Evolutionary conservation across 2,329 filamentous ascomycete genomes (phyloP), one percentile per base, ranked within the genome.

Genomic region (Ceratocystis cacaofunesta): DNA sequence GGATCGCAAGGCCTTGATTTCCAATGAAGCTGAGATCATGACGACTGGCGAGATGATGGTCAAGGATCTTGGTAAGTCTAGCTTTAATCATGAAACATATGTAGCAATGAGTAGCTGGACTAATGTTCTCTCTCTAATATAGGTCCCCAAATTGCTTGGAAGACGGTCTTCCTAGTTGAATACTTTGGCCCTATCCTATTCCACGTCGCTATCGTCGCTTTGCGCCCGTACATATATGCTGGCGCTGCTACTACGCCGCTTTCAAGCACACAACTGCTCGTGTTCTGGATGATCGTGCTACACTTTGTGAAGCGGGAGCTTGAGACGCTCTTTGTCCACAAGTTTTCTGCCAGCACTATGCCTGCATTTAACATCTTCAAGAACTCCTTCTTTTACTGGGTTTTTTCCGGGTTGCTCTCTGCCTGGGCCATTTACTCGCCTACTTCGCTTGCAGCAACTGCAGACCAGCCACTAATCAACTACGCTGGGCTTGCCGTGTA

Each of bases 291-390:
- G 74, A 84, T 96, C 71, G 78, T 85, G 66, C 75, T 88, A 12
- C 94, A 99, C 80, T 99, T 96, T 76, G 70, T 89, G 74, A 99
- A 99, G 82, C 91, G 94, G 73, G 94, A 99, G 79, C 81, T 90
- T 69, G 94, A 99, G 79, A 97, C 94, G 0, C 73, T 96, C 68
- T 96, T 94, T 74, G 83, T 99, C 68, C 94, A 99, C 80, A 90
- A 90, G 74, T 99, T 99, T 80, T 92, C 90, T 66, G 85, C 88
- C 68, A 90, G 88, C 72, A 99, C 94, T 61, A 99, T 99, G 94
- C 94, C 94, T 19, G 82, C 83, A 67, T 78, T 77, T 73, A 95
- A 96, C 79, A 90, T 99, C 73, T 87, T 96, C 83, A 94, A 92
- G 77, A 99, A 99, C 82, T 90, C 87, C 70, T 84, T 83, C 70